Conservation (phyloP, 495 filamentous ascomycete genomes). For the Staphylotrichum longicolle region DNA sequence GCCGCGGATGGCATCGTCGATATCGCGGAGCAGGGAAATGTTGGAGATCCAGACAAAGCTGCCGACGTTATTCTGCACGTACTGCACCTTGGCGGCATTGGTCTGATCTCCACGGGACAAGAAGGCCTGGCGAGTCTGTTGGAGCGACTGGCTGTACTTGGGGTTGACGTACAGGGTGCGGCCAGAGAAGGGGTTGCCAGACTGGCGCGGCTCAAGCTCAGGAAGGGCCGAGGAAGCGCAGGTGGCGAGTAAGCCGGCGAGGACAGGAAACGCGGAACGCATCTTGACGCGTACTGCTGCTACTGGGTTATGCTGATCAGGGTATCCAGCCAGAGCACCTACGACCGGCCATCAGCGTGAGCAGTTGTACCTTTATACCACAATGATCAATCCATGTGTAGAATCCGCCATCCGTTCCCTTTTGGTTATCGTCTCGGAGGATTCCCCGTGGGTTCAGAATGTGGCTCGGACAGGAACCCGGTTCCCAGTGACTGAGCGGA, state of each 20-base stretch:
- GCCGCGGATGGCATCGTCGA: constrained; percentile 47
- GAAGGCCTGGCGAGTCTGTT: constrained; percentile 46
- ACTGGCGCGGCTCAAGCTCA: constrained; percentile 15
- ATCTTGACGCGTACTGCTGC: neutral
- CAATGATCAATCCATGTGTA: too few relatives aligned
- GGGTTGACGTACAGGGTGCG: constrained; percentile 35
- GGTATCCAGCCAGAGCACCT: too few relatives aligned
- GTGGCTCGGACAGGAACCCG: too few relatives aligned
- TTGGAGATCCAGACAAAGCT: constrained; percentile 55
- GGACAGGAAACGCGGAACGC: constrained; percentile 9
- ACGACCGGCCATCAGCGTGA: too few relatives aligned
- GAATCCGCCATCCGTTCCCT: too few relatives aligned
- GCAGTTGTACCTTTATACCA: too few relatives aligned
- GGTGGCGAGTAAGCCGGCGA: constrained; percentile 19
- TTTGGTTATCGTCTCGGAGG: too few relatives aligned
- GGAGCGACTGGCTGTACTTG: constrained; percentile 50
- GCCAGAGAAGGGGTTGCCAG: constrained; percentile 50
- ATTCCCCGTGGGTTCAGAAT: too few relatives aligned
- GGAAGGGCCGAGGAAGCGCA: constrained; percentile 10
- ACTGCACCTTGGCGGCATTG: constrained; percentile 22
- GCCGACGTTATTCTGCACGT: constrained; percentile 34
- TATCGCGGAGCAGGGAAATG: constrained; percentile 32
- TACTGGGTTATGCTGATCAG: neutral
- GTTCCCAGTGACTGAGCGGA: too few relatives aligned
- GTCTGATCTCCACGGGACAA: constrained; percentile 43